Base-by-base conservation (phyloP, 2,329 filamentous ascomycete species). In the Exophiala calicioides region DNA sequence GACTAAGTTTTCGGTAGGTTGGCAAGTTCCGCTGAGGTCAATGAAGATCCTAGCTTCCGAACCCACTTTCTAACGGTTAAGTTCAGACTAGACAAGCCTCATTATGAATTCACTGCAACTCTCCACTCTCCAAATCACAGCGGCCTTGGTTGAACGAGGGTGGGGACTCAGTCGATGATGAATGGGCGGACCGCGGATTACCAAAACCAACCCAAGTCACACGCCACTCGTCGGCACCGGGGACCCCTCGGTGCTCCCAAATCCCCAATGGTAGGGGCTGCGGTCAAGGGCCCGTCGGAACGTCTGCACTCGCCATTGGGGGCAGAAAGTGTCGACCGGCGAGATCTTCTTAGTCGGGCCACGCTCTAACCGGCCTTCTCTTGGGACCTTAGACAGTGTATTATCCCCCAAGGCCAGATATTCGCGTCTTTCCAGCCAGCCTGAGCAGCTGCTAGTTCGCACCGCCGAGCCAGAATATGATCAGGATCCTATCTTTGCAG, bases 1-100 rank as follows among this genome's bases (percentile, higher is more conserved):
- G 57, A 59, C 31, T 60, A 38, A 49, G 7, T 19, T 21, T 20
- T 18, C 23, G 29, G 16, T 20, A n/a, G 5, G 20, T 19, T 26
- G 20, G 8, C 31, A n/a, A 31, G 15, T 12, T 36, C n/a, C n/a
- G n/a, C n/a, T n/a, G n/a, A 27, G 39, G n/a, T 29, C 12, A 7
- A 24, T 19, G 23, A 27, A 18, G 16, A 33, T 16, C 39, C 44
- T 38, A 31, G 32, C 24, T 19, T 24, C 16, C 15, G 13, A 31
- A 36, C 31, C 31, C 26, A 32, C 18, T 29, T 19, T 16, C 7
- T 24, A 27, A 20, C 21, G 19, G 6, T 19, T 4, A n/a, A 20
- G 19, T 8, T 18, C 34, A 37, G 23, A 8, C 12, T 9, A n/a
- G 40, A 19, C 32, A 24, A 18, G 32, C 18, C 23, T 30, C 32